phyloP scores from a whole-genome alignment of 768 basidiomycete species.

The Boletus tomentosulus region DNA sequence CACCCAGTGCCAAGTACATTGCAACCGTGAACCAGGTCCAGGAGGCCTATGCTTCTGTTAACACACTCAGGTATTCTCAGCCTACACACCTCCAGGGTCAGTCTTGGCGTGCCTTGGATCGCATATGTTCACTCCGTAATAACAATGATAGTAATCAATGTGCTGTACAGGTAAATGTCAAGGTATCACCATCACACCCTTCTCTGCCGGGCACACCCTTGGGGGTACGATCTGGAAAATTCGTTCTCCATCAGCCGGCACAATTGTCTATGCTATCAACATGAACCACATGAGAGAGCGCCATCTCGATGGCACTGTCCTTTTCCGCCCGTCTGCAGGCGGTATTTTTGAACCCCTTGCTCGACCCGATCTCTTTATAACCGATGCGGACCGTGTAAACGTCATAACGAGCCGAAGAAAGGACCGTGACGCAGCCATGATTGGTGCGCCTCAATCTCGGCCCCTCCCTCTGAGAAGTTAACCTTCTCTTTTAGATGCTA shows the following conservation, averaged over 20 bases:
- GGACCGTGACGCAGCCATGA: constrained; percentile 84
- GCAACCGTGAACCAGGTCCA: constrained; percentile 82
- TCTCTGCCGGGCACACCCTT: constrained; percentile 90
- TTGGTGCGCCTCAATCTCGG: constrained; percentile 48
- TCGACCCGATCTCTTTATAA: constrained; percentile 89
- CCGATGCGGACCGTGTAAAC: constrained; percentile 81
- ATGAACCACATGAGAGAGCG: constrained; percentile 96
- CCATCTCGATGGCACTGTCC: constrained; percentile 90
- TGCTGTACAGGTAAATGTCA: constrained; percentile 71
- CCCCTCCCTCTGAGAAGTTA: not conserved
- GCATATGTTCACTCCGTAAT: constrained; percentile 1
- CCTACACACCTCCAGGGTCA: constrained; percentile 92
- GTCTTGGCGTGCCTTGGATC: constrained; percentile 14
- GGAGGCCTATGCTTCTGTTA: constrained; percentile 89
- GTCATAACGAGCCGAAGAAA: constrained; percentile 84
- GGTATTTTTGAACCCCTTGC: constrained; percentile 83
- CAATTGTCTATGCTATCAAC: constrained; percentile 91
- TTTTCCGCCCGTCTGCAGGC: constrained; percentile 69
- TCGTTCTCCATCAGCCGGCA: constrained; percentile 94
- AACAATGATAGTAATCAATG: constrained; percentile 1
- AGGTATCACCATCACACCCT: constrained; percentile 91
- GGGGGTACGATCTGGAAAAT: constrained; percentile 99
- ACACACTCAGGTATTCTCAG: constrained; percentile 90
- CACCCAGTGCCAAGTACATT: constrained; percentile 49
- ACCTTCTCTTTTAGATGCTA: constrained; percentile 56